These are phyloP conservation scores for Mycena sp. DNA, from an alignment of 1,284 basidiomycete genomes.

Conservation along the genomic window DNA sequence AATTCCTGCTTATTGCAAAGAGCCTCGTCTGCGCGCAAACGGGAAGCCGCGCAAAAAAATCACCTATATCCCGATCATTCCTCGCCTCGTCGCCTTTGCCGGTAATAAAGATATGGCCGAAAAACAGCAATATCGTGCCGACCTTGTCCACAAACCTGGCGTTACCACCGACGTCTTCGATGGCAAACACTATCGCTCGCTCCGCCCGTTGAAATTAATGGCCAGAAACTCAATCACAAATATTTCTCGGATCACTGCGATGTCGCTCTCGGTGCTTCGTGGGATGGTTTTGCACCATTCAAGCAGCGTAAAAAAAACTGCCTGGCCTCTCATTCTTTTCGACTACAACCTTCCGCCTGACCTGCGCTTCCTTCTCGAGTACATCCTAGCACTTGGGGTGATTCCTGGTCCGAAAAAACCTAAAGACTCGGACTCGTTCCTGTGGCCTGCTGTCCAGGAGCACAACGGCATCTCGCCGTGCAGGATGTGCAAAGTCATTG, in stretches of 20 bases:
- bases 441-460: slow-evolving; percentile 58
- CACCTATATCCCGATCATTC: too few species aligned
- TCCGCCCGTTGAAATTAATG: slow-evolving; percentile 30
- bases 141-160: neutral
- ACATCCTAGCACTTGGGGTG: slow-evolving; percentile 52
- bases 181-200: too few species aligned
- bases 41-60: too few species aligned
- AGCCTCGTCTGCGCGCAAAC: too few species aligned
- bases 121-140: too few species aligned
- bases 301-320: slow-evolving; percentile 46
- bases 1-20: too few species aligned
- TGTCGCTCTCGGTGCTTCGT: slow-evolving; percentile 46
- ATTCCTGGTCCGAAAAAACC: slow-evolving; percentile 56
- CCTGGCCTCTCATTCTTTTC: slow-evolving; percentile 46
- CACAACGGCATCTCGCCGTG: slow-evolving; percentile 55
- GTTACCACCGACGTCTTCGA: slow-evolving; percentile 44
- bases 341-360: slow-evolving; percentile 42
- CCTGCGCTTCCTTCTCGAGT: slow-evolving; percentile 45
- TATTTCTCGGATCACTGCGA: slow-evolving; percentile 43
- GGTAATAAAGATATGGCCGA: too few species aligned
- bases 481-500: slow-evolving; percentile 52
- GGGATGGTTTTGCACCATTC: slow-evolving; percentile 55
- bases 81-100: too few species aligned
- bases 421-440: too few species aligned
- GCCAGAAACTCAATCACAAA: slow-evolving; percentile 23